A percentile compares a stretch with the other conserved stretches of the same genome.
phyloP scores from a whole-genome alignment of 345 rosid species.

The Angophora floribunda region DNA sequence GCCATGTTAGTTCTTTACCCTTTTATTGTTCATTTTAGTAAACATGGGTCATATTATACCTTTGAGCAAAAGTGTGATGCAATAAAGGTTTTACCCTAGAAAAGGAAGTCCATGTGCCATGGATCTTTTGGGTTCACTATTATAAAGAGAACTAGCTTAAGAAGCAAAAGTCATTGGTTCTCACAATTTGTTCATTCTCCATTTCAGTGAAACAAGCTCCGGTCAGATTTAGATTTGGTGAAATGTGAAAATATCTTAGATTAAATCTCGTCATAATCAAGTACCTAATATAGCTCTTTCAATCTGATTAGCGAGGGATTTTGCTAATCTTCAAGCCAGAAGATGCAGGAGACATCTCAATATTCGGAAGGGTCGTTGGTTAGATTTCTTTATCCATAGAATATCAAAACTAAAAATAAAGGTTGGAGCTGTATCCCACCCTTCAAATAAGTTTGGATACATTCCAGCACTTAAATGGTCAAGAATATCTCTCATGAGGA shows the following conservation, averaged over 20 bases:
- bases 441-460: neutral
- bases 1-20: neutral
- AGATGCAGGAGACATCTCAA: neutral
- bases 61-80: neutral
- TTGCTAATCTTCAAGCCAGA: neutral
- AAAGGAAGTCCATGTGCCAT: neutral
- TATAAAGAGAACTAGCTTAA: neutral
- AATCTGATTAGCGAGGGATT: neutral
- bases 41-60: neutral
- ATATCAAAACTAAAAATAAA: neutral
- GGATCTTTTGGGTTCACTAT: neutral
- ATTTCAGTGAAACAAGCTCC: neutral
- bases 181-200: neutral
- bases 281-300: neutral
- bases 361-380: neutral
- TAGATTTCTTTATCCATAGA: neutral
- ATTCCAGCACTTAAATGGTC: neutral
- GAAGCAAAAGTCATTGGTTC: neutral
- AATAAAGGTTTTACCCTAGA: too few species aligned
- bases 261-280: neutral
- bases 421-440: neutral
- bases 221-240: neutral
- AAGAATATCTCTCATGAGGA: neutral
- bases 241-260: neutral
- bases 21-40: neutral